phyloP scores from a whole-genome alignment of 768 basidiomycete genomes.

The Pleurotus giganteus region DNA sequence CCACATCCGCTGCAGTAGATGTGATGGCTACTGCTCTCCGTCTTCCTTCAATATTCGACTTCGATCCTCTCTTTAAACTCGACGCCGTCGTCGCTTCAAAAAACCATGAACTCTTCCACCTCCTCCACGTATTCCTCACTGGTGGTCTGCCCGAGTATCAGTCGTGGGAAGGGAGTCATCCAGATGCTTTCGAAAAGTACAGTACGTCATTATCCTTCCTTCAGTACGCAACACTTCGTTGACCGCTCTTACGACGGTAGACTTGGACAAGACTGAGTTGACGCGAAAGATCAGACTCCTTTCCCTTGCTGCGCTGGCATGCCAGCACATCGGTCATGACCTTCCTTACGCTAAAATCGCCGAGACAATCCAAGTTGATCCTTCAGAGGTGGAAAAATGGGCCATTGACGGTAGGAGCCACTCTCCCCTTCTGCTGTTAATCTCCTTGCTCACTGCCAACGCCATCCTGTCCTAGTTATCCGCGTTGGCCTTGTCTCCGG shows the following conservation, averaged over 20 bases:
- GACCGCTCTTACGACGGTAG: conserved; percentile 29
- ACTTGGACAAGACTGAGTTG: conserved; percentile 54
- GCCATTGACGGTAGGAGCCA: conserved; percentile 70
- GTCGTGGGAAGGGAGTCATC: conserved; percentile 55
- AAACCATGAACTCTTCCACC: conserved; percentile 67
- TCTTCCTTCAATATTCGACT: conserved; percentile 70
- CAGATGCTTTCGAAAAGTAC: conserved; percentile 49
- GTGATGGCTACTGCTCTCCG: conserved; percentile 64
- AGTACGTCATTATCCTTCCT: conserved; percentile 38
- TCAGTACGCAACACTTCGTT: conserved; percentile 7
- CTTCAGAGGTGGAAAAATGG: conserved; percentile 78
- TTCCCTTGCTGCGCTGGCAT: conserved; percentile 73
- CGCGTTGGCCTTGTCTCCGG: conserved; percentile 76
- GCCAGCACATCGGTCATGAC: conserved; percentile 70
- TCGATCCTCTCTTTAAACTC: conserved; percentile 77
- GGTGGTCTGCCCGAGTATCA: conserved; percentile 61
- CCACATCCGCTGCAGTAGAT: conserved; percentile 54
- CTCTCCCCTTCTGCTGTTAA: neutral
- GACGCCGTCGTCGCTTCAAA: conserved; percentile 66
- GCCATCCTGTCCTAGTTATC: conserved; percentile 63
- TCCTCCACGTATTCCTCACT: conserved; percentile 75
- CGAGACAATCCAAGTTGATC: conserved; percentile 60
- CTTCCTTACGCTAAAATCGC: conserved; percentile 72
- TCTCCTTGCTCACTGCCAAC: conserved; percentile 4
- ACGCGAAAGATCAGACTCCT: conserved; percentile 81